These are phyloP conservation scores for Tillandsia leiboldiana DNA, from an alignment of 176 grass and related monocot species.

Conservation along the genomic window DNA sequence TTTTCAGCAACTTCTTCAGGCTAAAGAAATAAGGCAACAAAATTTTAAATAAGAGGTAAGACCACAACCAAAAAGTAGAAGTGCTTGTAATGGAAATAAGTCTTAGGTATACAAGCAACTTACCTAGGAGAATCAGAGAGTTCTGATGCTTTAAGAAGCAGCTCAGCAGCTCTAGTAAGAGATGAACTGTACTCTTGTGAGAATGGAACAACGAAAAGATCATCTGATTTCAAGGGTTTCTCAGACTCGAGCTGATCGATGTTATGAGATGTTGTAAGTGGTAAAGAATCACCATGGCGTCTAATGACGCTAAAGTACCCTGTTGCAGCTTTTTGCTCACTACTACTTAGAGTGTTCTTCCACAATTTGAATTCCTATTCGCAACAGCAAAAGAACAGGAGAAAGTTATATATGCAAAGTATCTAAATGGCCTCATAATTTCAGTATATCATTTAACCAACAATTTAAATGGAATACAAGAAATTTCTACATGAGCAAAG, in stretches of 20 bases:
- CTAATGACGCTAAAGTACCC: slow-evolving; percentile 81
- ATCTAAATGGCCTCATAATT: background rate
- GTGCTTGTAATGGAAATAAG: background rate
- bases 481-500: no score
- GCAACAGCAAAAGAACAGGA: background rate
- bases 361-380: slow-evolving; percentile 83
- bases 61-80: slow-evolving; percentile 8
- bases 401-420: slow-evolving; percentile 4
- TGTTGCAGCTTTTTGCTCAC: slow-evolving; percentile 62
- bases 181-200: slow-evolving; percentile 60
- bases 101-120: background rate
- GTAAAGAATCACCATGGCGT: slow-evolving; percentile 35
- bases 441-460: background rate
- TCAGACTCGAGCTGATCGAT: slow-evolving; percentile 18
- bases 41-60: slow-evolving; percentile 9
- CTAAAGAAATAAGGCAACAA: slow-evolving; percentile 33
- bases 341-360: slow-evolving; percentile 42
- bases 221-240: slow-evolving; percentile 37
- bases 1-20: slow-evolving; percentile 71
- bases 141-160: slow-evolving; percentile 64
- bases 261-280: slow-evolving; percentile 14
- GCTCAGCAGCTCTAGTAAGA: slow-evolving; percentile 58
- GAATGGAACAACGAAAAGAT: slow-evolving; percentile 75
- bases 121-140: slow-evolving; percentile 78
- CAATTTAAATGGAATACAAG: no score